phyloP scores from a whole-genome alignment of 73 alveolate species.

The Tetrahymena malaccensis region DNA sequence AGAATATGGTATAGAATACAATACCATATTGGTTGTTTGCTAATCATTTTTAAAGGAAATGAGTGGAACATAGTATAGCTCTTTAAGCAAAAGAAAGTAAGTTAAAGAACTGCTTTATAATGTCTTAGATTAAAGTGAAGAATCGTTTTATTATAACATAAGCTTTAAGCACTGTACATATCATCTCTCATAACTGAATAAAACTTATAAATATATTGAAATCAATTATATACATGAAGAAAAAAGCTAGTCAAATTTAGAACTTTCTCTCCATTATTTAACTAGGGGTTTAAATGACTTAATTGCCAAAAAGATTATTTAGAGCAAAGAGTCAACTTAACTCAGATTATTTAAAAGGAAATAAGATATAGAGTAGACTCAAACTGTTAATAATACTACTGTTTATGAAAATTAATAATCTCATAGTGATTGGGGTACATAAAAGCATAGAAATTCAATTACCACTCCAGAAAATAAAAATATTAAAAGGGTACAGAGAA shows the following conservation, averaged over 20 bases:
- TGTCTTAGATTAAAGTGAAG: neutral
- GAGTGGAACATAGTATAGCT: neutral
- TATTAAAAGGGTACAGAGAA: neutral
- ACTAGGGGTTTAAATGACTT: neutral
- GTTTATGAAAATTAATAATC: neutral
- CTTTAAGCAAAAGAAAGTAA: neutral
- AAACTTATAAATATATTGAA: neutral
- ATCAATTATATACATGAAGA: neutral
- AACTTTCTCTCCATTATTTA: neutral
- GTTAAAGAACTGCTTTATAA: neutral
- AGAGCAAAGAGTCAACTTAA: neutral
- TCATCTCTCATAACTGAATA: neutral
- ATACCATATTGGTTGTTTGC: neutral
- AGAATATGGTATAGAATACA: neutral
- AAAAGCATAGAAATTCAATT: neutral
- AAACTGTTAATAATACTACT: neutral
- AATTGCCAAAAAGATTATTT: neutral
- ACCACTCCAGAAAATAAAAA: neutral
- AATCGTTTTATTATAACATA: neutral
- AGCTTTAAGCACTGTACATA: neutral
- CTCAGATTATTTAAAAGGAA: neutral
- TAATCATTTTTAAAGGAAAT: neutral
- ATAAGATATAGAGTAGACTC: neutral
- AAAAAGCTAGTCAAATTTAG: neutral
- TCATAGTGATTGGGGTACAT: neutral